Evolutionary conservation across 192 early-diverging fungal species (phyloP).

Genomic region (Umbelopsis sp.): DNA sequence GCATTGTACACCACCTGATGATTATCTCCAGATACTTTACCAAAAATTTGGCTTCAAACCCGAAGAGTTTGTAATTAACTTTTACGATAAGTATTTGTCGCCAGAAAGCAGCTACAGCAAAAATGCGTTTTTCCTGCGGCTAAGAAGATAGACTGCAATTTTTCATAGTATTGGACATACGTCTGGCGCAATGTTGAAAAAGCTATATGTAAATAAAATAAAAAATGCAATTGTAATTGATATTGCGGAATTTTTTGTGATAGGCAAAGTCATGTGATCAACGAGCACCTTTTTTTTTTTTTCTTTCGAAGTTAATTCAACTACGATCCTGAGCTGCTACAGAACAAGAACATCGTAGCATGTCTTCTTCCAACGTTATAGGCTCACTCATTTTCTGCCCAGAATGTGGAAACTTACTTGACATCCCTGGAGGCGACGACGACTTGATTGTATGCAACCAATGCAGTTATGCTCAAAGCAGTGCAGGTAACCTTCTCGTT

Average conservation of each 20-base stretch:
- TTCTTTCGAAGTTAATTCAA: not conserved
- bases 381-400: constrained; percentile 90
- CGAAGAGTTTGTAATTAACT: constrained; percentile 87
- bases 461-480: constrained; percentile 72
- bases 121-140: constrained; percentile 87
- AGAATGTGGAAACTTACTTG: constrained; percentile 88
- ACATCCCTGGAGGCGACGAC: constrained; percentile 78
- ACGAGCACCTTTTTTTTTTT: not conserved
- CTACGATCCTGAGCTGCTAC: no score
- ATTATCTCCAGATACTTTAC: constrained; percentile 69
- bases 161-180: no score
- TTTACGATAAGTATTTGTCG: constrained; percentile 90
- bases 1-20: not conserved
- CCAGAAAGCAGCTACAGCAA: constrained; percentile 70
- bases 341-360: no score
- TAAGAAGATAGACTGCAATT: constrained; percentile 57
- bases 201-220: no score
- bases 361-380: constrained; percentile 37
- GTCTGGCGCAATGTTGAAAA: no score
- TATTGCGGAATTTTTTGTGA: no score
- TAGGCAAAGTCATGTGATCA: not conserved
- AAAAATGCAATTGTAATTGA: no score
- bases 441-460: constrained; percentile 80
- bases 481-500: constrained; percentile 50
- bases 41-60: constrained; percentile 95